Percentiles rank a stretch among this genome's conserved stretches.
Evolutionary conservation across 257 asterid genomes (phyloP).

Genomic region (Capsicum baccatum): DNA sequence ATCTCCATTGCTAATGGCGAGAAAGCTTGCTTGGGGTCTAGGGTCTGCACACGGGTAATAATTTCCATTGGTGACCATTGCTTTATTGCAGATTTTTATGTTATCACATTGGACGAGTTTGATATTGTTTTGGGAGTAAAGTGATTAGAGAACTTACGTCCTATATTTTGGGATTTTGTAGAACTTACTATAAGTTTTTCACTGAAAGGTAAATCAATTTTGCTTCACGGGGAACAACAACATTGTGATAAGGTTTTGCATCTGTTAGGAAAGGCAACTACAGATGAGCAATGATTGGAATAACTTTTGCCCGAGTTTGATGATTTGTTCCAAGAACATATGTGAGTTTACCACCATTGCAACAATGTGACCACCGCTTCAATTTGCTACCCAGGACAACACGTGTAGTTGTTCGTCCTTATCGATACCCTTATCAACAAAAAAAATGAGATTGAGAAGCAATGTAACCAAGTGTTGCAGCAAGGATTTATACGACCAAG

Average conservation of each 20-base stretch:
- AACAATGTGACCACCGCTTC: neutral
- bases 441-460: neutral
- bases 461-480: no score
- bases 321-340: neutral
- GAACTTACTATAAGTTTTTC: neutral
- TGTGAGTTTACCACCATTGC: neutral
- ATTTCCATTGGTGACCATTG: neutral
- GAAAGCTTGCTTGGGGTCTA: neutral
- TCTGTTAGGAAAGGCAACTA: neutral
- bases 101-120: neutral
- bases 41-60: no score
- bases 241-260: neutral
- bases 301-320: neutral
- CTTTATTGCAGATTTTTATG: neutral
- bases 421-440: conserved; percentile 1
- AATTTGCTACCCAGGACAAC: neutral
- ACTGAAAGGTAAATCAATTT: neutral
- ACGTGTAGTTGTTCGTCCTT: conserved; percentile 7
- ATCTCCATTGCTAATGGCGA: neutral
- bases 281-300: neutral
- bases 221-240: neutral
- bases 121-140: neutral
- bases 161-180: neutral
- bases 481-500: no score
- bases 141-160: neutral